Evolutionary conservation across 1,284 basidiomycete species (phyloP), one percentile per base, ranked within the genome.

Genomic region (Agroathelia rolfsii): DNA sequence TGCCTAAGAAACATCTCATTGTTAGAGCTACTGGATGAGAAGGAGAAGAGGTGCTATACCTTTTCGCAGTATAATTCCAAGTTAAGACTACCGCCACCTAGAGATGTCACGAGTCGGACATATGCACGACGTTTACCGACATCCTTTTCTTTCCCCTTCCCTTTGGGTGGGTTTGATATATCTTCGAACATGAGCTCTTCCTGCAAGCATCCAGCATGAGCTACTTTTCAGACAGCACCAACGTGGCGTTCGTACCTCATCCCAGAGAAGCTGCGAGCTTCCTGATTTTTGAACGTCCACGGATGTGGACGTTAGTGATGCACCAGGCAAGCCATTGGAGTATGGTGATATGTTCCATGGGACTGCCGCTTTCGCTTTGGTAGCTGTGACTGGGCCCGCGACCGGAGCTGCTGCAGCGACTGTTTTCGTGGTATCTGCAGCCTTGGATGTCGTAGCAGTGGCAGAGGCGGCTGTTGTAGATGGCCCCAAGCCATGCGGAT

Each of bases 111-210:
- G 28, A 97, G 80, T 5, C 88, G 84, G 21, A 90, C 83, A 56
- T 93, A 94, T 2, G 87, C 89, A 43, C 83, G 81, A 39, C 76
- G 81, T 58, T 88, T 92, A 35, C 81, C 81, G 28, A 84, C 72
- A 49, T 90, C 93, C 58, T 87, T 96, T 56, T 88, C 93, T 59
- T 92, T 92, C 7, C 78, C 81, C 52, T 87, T 84, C 3, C 78
- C 77, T 53, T 83, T 84, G 0, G 62, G 62, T 14, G 77, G 75
- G 42, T 77, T 83, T 12, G 76, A 70, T 43, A 94, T 74, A 23
- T 85, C 84, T 51, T 90, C 88, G 45, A 89, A 94, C 89, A 93
- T 92, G 18, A 90, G 64, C 58, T 93, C 88, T 55, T 87, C 83
- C 76, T 83, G 41, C 5, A 36, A 18, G 19, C 16, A 20, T 13